Evolutionary conservation across 225 moss, liverwort and hornwort species (phyloP).

Genomic region (Neckera pumila): DNA sequence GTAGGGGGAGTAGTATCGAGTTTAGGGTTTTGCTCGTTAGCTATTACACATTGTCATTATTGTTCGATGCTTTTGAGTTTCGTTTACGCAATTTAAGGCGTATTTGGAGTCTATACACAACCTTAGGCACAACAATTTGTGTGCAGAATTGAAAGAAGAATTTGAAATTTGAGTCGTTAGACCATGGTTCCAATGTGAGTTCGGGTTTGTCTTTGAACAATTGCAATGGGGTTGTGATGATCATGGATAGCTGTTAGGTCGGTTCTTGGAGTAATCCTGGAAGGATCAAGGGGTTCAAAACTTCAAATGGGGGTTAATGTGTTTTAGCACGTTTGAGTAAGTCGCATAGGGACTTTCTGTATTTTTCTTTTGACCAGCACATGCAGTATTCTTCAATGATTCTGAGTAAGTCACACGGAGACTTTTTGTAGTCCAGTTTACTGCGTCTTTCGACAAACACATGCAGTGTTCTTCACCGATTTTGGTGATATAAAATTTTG

Average conservation of each 20-base stretch:
- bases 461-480: neutral
- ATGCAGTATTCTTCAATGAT: neutral
- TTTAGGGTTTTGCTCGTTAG: neutral
- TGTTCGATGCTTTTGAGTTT: neutral
- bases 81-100: neutral
- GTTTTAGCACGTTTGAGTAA: neutral
- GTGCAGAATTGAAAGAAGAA: neutral
- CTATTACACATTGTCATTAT: neutral
- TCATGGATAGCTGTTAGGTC: neutral
- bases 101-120: too few relatives aligned
- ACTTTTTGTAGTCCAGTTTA: neutral
- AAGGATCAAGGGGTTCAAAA: neutral
- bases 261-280: neutral
- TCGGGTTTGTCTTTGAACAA: neutral
- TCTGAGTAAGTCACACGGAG: neutral
- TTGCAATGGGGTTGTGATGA: neutral
- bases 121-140: neutral
- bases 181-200: neutral
- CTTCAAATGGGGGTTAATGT: neutral
- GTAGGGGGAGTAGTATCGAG: neutral
- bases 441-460: neutral
- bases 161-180: neutral
- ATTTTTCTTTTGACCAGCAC: neutral
- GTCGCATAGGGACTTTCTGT: neutral
- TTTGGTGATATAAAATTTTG: neutral